Conservation (phyloP, 345 rosid genomes). For the Salix suchowensis region DNA sequence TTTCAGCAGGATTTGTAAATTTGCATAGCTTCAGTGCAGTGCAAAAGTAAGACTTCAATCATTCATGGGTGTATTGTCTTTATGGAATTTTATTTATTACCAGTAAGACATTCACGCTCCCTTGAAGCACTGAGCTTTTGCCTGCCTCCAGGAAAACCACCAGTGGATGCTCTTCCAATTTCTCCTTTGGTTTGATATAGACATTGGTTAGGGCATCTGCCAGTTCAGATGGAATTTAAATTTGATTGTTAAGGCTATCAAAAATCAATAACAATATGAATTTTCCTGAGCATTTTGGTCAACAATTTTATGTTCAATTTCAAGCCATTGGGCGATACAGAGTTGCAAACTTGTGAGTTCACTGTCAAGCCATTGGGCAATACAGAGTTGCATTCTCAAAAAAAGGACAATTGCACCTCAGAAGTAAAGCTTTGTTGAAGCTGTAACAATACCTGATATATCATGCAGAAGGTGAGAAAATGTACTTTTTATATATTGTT, state of each 20-base stretch:
- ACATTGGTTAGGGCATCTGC: slow-evolving; percentile 62
- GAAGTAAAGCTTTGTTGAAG: not conserved
- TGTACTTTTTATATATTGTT: slow-evolving; percentile 55
- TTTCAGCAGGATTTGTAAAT: not conserved
- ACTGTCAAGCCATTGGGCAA: not conserved
- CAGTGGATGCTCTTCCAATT: slow-evolving; percentile 47
- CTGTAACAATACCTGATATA: slow-evolving; percentile 59
- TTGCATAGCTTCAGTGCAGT: not conserved
- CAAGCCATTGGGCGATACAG: not conserved
- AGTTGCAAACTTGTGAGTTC: not conserved
- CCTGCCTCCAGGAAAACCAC: slow-evolving; percentile 67
- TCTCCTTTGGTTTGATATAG: slow-evolving; percentile 53
- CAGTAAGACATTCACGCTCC: slow-evolving; percentile 76
- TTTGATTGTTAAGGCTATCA: not conserved
- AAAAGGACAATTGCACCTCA: not conserved
- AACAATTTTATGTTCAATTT: not conserved
- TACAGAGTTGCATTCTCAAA: not conserved
- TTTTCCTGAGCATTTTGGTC: slow-evolving; percentile 1
- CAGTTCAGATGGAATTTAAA: slow-evolving; percentile 7
- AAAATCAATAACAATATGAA: not conserved
- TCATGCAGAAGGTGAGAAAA: slow-evolving; percentile 70
- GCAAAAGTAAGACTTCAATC: not conserved
- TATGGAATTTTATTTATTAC: slow-evolving; percentile 32
- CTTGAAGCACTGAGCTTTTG: slow-evolving; percentile 74
- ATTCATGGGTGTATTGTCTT: not conserved